A percentile compares a stretch with the other conserved stretches of the same genome.
Conservation (phyloP, 2,329 filamentous ascomycete species). For the Epichloe elymi region DNA sequence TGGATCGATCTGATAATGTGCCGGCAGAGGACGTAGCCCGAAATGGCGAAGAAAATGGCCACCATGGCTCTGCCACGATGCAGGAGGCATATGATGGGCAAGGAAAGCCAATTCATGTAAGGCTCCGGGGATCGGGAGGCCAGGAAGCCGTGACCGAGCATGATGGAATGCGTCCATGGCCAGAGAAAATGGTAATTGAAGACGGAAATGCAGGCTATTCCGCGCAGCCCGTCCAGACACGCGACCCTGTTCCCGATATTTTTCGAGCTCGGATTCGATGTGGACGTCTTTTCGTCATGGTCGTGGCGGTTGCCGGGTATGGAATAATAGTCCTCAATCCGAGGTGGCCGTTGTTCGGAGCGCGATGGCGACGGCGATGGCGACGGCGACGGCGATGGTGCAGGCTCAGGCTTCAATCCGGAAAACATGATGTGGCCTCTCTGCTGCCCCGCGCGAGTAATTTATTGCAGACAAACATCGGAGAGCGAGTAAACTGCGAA, state of each 20-base stretch:
- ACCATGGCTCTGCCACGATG: constrained; percentile 29
- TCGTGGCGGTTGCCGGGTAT: neutral
- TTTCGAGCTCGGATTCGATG: constrained; percentile 2
- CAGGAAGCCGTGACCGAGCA: constrained; percentile 26
- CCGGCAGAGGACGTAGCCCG: constrained; percentile 27
- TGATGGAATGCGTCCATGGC: constrained; percentile 26
- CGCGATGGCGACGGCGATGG: neutral
- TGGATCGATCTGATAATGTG: constrained; percentile 25
- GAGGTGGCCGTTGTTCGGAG: neutral
- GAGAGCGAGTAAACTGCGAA: neutral
- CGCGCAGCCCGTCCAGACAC: constrained; percentile 27
- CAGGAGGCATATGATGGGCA: constrained; percentile 27
- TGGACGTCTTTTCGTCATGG: neutral
- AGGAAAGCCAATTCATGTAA: constrained; percentile 17
- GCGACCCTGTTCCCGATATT: constrained; percentile 21
- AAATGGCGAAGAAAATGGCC: constrained; percentile 30
- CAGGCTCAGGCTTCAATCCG: neutral
- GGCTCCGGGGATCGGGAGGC: constrained; percentile 23
- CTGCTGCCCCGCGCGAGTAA: neutral
- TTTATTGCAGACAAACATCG: neutral
- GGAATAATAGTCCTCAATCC: neutral
- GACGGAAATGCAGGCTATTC: constrained; percentile 27
- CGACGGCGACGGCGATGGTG: neutral
- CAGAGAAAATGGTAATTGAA: constrained; percentile 31
- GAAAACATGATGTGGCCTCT: constrained; percentile 3